Percentiles rank a stretch among this genome's conserved stretches.
These are phyloP conservation scores for Malus sieversii DNA, from an alignment of 306 rosid species.

Conservation along the genomic window DNA sequence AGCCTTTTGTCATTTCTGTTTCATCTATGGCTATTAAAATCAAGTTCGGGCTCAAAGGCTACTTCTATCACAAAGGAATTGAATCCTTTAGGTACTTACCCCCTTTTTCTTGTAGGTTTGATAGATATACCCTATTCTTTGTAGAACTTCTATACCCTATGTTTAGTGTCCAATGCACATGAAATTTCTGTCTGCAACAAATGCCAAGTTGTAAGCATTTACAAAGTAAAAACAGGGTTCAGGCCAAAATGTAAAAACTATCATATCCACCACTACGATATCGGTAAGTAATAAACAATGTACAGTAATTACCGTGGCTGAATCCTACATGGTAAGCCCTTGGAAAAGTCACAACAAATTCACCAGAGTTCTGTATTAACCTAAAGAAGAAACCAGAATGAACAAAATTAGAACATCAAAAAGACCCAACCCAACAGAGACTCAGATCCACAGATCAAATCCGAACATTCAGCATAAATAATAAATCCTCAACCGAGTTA, in stretches of 20 bases:
- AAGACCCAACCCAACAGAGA: conserved; percentile 7
- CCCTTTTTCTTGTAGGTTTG: neutral
- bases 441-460: conserved; percentile 9
- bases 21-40: neutral
- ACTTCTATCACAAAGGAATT: neutral
- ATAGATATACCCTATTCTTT: neutral
- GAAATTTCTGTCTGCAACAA: conserved; percentile 6
- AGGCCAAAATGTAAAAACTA: neutral
- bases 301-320: conserved; percentile 90
- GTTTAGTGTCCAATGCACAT: neutral
- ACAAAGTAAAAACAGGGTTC: neutral
- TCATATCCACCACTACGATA: conserved; percentile 7
- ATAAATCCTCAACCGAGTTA: neutral
- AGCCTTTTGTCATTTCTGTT: neutral
- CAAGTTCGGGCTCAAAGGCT: neutral
- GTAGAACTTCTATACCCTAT: neutral
- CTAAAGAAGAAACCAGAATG: conserved; percentile 41
- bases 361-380: conserved; percentile 97
- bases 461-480: neutral
- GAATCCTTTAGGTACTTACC: neutral
- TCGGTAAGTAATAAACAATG: neutral
- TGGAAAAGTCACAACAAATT: conserved; percentile 98
- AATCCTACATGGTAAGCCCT: conserved; percentile 99
- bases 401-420: conserved; percentile 30
- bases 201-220: conserved; percentile 2